These are phyloP conservation scores for Penicillium corylophilum DNA, from an alignment of 2,329 filamentous ascomycete species.

Conservation along the genomic window DNA sequence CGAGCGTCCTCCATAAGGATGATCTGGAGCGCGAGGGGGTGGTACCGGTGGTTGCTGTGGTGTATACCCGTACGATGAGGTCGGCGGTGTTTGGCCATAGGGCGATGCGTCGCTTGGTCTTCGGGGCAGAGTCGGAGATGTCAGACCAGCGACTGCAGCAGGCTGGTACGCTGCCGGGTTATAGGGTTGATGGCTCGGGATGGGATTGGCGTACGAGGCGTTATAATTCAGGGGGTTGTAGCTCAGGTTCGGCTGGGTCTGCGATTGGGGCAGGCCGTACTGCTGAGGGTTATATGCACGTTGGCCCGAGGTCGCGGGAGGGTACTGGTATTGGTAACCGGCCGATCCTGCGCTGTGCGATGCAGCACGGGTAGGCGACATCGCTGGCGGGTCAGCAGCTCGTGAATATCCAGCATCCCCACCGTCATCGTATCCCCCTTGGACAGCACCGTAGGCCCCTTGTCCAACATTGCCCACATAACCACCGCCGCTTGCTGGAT, in stretches of 20 bases:
- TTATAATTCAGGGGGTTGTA: conserved; percentile 72
- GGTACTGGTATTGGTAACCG: conserved; percentile 50
- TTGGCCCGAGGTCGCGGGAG: conserved; percentile 43
- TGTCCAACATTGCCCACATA: conserved; percentile 41
- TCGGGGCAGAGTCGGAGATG: conserved; percentile 34
- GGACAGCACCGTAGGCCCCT: conserved; percentile 23
- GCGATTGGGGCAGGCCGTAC: conserved; percentile 51
- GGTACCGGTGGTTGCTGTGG: conserved; percentile 38
- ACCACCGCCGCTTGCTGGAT: conserved; percentile 34
- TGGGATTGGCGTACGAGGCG: conserved; percentile 26
- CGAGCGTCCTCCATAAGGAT: conserved; percentile 39
- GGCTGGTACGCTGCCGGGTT: conserved; percentile 52
- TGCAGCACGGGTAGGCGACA: conserved; percentile 40
- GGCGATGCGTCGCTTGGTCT: conserved; percentile 29
- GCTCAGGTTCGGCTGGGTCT: conserved; percentile 49
- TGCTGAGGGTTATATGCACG: conserved; percentile 63
- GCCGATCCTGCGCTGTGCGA: conserved; percentile 42
- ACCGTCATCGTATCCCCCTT: conserved; percentile 29
- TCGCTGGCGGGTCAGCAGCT: conserved; percentile 34
- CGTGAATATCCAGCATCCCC: conserved; percentile 38
- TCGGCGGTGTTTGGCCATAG: conserved; percentile 31
- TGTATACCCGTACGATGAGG: conserved; percentile 33
- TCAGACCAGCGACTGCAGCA: conserved; percentile 29
- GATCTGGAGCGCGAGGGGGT: conserved; percentile 40
- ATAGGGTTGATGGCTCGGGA: conserved; percentile 45